Conservation (phyloP, 192 early-diverging fungal genomes). For the Coemansia sp. region DNA sequence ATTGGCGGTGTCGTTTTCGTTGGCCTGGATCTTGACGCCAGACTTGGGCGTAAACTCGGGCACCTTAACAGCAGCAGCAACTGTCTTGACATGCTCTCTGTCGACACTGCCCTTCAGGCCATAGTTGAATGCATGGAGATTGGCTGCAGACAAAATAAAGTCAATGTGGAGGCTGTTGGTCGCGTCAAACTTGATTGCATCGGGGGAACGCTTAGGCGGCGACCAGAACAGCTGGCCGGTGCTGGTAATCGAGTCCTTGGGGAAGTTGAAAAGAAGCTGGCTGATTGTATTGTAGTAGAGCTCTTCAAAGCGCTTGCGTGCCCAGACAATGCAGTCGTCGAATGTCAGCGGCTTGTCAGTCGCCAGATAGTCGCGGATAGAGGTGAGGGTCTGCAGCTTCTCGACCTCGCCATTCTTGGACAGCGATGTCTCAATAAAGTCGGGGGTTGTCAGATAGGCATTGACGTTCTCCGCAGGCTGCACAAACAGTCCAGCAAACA, state of each 20-base stretch:
- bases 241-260: conserved; percentile 85
- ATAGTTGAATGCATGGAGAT: conserved; percentile 96
- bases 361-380: conserved; percentile 74
- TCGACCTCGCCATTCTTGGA: conserved; percentile 71
- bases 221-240: conserved; percentile 95
- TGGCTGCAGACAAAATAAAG: conserved; percentile 89
- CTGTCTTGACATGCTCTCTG: conserved; percentile 65
- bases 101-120: conserved; percentile 85
- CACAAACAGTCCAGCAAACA: conserved; percentile 93
- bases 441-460: conserved; percentile 82
- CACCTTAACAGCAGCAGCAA: conserved; percentile 64
- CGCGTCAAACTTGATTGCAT: conserved; percentile 77
- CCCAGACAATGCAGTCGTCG: conserved; percentile 92
- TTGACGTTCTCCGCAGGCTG: conserved; percentile 95
- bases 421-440: conserved; percentile 74
- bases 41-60: conserved; percentile 85
- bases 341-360: conserved; percentile 82
- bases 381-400: conserved; percentile 77
- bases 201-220: conserved; percentile 93
- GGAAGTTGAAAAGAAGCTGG: conserved; percentile 98
- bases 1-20: conserved; percentile 74
- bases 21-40: conserved; percentile 96
- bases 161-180: conserved; percentile 74
- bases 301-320: conserved; percentile 91
- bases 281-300: conserved; percentile 88